These are phyloP conservation scores for Pythium periplocum DNA, from an alignment of 352 stramenopile species.

Conservation along the genomic window DNA sequence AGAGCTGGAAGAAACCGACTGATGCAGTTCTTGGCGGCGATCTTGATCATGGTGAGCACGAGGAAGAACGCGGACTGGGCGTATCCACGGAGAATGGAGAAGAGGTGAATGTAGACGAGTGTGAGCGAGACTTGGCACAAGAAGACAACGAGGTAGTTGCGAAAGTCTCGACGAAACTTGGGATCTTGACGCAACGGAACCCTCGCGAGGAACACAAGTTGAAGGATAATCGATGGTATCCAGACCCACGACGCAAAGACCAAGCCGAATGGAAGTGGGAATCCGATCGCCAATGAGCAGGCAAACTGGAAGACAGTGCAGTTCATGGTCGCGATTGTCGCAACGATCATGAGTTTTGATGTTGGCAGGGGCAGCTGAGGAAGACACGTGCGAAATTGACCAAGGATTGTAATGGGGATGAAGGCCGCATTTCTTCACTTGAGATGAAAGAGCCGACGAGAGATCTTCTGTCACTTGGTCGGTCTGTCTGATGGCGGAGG, in stretches of 20 bases:
- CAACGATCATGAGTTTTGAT: not conserved
- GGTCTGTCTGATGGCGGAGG: no score
- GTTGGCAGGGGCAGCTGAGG: not conserved
- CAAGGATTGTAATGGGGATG: not conserved
- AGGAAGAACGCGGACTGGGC: constrained; percentile 3
- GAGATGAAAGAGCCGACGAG: no score
- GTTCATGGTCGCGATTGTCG: not conserved
- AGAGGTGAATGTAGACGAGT: constrained; percentile 4
- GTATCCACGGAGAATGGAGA: not conserved
- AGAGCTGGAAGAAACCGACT: constrained; percentile 7
- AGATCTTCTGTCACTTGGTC: no score
- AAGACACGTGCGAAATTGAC: not conserved
- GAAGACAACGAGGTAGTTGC: not conserved
- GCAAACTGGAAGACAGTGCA: not conserved
- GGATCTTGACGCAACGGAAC: not conserved
- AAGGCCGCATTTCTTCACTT: not conserved
- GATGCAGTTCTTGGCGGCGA: constrained; percentile 29
- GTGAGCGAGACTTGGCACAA: not conserved
- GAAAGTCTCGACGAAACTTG: not conserved
- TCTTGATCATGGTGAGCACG: constrained; percentile 29
- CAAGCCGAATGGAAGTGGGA: constrained; percentile 7
- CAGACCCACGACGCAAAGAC: constrained; percentile 17
- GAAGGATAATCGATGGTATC: constrained; percentile 14
- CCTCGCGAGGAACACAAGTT: not conserved
- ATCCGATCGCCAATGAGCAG: not conserved